Evolutionary conservation across 345 rosid genomes (phyloP), one percentile per base, ranked within the genome.

Genomic region (Fremontodendron californicum): DNA sequence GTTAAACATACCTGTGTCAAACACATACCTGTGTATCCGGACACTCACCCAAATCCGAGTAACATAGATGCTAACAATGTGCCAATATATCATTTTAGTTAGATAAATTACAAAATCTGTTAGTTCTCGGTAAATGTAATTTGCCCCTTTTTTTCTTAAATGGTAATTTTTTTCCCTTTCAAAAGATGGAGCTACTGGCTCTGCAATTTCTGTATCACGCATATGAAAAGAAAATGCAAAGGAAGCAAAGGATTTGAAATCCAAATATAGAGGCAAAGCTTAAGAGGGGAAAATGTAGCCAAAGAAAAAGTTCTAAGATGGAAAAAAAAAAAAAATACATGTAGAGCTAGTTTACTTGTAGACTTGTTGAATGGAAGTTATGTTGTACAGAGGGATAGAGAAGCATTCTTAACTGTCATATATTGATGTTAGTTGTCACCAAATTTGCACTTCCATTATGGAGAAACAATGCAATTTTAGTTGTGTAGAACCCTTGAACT

Each of bases 101-200:
- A 52, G 75, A 77, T 43, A 18, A 70, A 65, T 40, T 6, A 37
- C 66, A 49, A 66, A 35, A 62, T 25, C 79, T 77, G 73, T 76
- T 29, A n/a, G 49, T 61, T 75, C 79, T 35, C 52, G 58, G 75
- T 40, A 77, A 81, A 76, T 88, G 92, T 87, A 88, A 79, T 84
- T 76, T 78, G 60, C 54, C 31, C 33, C 55, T 71, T 74, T 76
- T 71, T 74, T 64, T 52, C 58, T 57, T 60, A 40, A 16, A 70
- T 71, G 72, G 74, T 51, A 77, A 60, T n/a, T 67, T 84, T 77
- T 76, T 45, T 51, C 10, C 27, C 2, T 12, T 31, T 48, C 65
- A n/a, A 52, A 65, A 43, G 6, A 25, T 11, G 16, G 39, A 79
- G 84, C 78, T 19, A 27, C 6, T 6, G 62, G 81, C 82, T 78